Evolutionary conservation across 1,139 yeast genomes (phyloP).

Genomic region (Yamadazyma taylorii): DNA sequence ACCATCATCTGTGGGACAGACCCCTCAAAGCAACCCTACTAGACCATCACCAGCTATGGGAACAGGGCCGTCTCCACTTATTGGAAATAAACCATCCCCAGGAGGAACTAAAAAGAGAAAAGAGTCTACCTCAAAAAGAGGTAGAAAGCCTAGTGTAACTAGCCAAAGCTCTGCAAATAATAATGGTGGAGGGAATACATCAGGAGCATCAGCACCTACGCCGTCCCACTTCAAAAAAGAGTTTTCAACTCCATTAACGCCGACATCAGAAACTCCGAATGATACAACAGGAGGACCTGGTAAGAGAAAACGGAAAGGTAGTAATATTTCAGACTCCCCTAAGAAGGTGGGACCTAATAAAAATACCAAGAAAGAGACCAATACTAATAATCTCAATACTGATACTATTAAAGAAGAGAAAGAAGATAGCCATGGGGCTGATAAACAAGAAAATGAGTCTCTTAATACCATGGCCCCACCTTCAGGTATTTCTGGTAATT

Average conservation of each 20-base stretch:
- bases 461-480: slow-evolving; percentile 21
- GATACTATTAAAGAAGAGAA: slow-evolving; percentile 24
- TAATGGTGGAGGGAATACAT: slow-evolving; percentile 6
- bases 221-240: slow-evolving; percentile 36
- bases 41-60: slow-evolving; percentile 27
- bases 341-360: slow-evolving; percentile 26
- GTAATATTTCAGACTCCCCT: slow-evolving; percentile 34
- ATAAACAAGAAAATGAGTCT: slow-evolving; percentile 19
- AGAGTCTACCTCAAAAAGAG: slow-evolving; percentile 32
- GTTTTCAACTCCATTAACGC: slow-evolving; percentile 43
- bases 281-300: slow-evolving; percentile 14
- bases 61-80: slow-evolving; percentile 19
- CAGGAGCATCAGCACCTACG: slow-evolving; percentile 22
- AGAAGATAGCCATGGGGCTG: slow-evolving; percentile 8
- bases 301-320: slow-evolving; percentile 23
- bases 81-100: slow-evolving; percentile 41
- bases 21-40: slow-evolving; percentile 12
- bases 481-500: slow-evolving; percentile 24
- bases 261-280: slow-evolving; percentile 39
- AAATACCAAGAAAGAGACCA: slow-evolving; percentile 20
- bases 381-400: slow-evolving; percentile 21
- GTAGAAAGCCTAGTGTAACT: slow-evolving; percentile 34
- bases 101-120: slow-evolving; percentile 25
- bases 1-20: slow-evolving; percentile 6
- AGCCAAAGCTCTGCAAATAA: slow-evolving; percentile 11